Conservation (phyloP, 2,329 filamentous ascomycete genomes). For the Corynespora cassiicola region DNA sequence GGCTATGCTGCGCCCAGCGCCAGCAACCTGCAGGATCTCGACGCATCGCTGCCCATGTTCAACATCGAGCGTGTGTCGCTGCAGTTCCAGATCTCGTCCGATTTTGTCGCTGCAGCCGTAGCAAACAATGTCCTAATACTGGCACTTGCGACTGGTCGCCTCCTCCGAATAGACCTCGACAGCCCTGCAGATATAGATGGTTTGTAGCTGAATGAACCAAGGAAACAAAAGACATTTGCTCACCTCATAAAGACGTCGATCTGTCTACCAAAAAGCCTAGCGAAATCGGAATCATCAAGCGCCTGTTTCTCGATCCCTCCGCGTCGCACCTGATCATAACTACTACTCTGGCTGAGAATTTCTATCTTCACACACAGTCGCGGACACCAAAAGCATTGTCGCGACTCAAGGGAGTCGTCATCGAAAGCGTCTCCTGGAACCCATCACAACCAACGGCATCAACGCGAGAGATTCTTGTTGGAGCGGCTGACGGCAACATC, state of each 20-base stretch:
- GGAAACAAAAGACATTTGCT: constrained; percentile 9
- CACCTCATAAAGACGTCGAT: constrained; percentile 77
- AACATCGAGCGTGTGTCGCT: constrained; percentile 91
- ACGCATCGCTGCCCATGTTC: constrained; percentile 82
- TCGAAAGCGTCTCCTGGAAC: constrained; percentile 95
- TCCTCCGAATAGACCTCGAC: constrained; percentile 92
- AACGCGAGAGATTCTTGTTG: constrained; percentile 91
- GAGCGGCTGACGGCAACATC: constrained; percentile 90
- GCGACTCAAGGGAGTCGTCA: constrained; percentile 81
- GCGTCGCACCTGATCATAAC: constrained; percentile 93
- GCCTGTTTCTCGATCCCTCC: constrained; percentile 97
- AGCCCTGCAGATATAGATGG: constrained; percentile 91
- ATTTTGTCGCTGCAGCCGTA: constrained; percentile 95
- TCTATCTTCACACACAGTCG: constrained; percentile 95
- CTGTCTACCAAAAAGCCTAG: constrained; percentile 91
- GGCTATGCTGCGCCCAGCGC: constrained; percentile 75
- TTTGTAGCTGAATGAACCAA: constrained; percentile 25
- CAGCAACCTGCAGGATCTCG: constrained; percentile 65
- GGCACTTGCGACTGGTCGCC: constrained; percentile 88
- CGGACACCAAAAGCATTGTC: constrained; percentile 83
- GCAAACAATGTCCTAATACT: constrained; percentile 96
- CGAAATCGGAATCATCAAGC: constrained; percentile 89
- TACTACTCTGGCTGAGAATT: constrained; percentile 92
- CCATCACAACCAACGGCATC: constrained; percentile 90
- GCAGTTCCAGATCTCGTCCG: constrained; percentile 90